phyloP scores from a whole-genome alignment of 2,329 filamentous ascomycete species.

The Fusarium siculi region DNA sequence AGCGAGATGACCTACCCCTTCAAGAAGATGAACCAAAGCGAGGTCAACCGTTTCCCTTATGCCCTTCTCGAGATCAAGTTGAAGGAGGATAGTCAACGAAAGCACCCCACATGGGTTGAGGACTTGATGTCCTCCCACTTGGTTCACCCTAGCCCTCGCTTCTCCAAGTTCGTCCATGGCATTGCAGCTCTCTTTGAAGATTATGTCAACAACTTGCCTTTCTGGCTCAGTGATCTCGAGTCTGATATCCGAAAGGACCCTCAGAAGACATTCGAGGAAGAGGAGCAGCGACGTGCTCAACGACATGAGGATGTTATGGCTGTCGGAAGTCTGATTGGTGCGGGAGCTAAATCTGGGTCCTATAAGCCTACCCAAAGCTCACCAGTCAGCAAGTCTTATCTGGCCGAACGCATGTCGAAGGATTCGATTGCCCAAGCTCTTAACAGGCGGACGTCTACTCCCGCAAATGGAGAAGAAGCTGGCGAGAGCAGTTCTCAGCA shows the following conservation, averaged over 20 bases:
- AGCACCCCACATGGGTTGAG: slow-evolving; percentile 85
- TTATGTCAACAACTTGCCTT: slow-evolving; percentile 93
- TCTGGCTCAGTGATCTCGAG: slow-evolving; percentile 93
- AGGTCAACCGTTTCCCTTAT: slow-evolving; percentile 90
- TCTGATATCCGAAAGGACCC: slow-evolving; percentile 95
- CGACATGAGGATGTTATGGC: slow-evolving; percentile 87
- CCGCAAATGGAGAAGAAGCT: slow-evolving; percentile 47
- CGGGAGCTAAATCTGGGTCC: slow-evolving; percentile 63
- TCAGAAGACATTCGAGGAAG: slow-evolving; percentile 87
- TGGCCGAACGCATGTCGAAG: slow-evolving; percentile 64
- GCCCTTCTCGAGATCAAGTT: slow-evolving; percentile 94
- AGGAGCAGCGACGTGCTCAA: slow-evolving; percentile 84
- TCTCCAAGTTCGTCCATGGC: slow-evolving; percentile 97
- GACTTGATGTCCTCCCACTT: slow-evolving; percentile 94
- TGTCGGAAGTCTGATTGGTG: slow-evolving; percentile 86
- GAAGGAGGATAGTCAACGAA: slow-evolving; percentile 71
- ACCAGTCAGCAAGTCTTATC: slow-evolving; percentile 73
- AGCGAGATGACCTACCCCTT: slow-evolving; percentile 88
- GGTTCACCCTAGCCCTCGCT: slow-evolving; percentile 87
- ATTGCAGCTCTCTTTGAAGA: slow-evolving; percentile 93
- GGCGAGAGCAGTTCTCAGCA: slow-evolving; percentile 52
- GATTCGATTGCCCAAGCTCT: slow-evolving; percentile 47
- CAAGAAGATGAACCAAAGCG: slow-evolving; percentile 85
- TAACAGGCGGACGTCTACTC: slow-evolving; percentile 41
- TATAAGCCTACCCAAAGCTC: slow-evolving; percentile 73